Evolutionary conservation across 2,329 filamentous ascomycete species (phyloP).

Genomic region (Septoria petroselini): DNA sequence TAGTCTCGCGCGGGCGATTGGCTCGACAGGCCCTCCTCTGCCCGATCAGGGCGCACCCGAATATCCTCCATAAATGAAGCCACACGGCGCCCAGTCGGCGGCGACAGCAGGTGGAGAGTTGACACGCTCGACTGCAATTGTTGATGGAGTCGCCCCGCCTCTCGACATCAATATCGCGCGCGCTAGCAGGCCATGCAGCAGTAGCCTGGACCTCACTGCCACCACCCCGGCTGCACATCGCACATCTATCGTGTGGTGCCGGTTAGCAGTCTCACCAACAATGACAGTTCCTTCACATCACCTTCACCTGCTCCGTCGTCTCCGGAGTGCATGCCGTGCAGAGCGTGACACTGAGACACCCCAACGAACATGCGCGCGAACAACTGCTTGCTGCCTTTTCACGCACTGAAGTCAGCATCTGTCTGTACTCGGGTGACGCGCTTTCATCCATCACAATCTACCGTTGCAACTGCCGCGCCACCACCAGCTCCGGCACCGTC

Average conservation of each 20-base stretch:
- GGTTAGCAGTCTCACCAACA: background rate
- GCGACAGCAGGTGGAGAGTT: slow-evolving; percentile 4
- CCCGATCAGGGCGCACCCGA: slow-evolving; percentile 3
- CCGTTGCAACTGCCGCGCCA: background rate
- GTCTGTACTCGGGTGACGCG: too few species aligned
- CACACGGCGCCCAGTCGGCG: background rate
- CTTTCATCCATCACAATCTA: background rate
- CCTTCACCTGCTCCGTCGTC: too few species aligned
- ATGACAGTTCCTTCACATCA: background rate
- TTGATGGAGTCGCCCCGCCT: background rate
- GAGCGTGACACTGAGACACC: too few species aligned
- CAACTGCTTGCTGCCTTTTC: too few species aligned
- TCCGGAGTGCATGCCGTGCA: too few species aligned
- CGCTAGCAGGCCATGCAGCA: background rate
- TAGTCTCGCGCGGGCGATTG: slow-evolving; percentile 1
- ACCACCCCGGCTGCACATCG: background rate
- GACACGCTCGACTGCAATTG: slow-evolving; percentile 3
- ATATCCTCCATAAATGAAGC: slow-evolving; percentile 5
- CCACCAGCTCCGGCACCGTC: background rate
- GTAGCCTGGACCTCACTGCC: background rate
- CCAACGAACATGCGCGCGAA: too few species aligned
- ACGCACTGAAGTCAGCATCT: too few species aligned
- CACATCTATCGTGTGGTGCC: background rate
- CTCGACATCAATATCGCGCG: background rate
- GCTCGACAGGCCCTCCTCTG: background rate